A percentile compares a stretch with the other conserved stretches of the same genome.
Evolutionary conservation across 2,329 filamentous ascomycete species (phyloP).

Genomic region (Cryphonectria parasitica): DNA sequence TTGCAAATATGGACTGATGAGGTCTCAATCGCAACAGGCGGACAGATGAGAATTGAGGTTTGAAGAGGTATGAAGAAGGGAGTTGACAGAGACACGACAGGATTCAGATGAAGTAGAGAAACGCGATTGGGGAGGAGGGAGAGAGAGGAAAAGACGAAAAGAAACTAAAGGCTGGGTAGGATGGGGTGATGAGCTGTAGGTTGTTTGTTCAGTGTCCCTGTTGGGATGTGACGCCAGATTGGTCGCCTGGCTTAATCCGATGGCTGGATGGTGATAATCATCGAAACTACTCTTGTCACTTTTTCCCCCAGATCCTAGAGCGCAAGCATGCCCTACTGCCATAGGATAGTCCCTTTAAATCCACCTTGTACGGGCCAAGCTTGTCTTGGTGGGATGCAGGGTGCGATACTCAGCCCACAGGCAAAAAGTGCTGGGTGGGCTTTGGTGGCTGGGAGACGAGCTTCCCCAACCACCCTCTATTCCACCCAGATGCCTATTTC

Average conservation of each 20-base stretch:
- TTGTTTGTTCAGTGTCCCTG: constrained; percentile 10
- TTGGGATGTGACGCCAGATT: constrained; percentile 21
- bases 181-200: not conserved
- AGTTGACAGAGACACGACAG: not conserved
- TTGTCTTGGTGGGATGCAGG: not conserved
- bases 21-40: not conserved
- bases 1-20: not conserved
- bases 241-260: constrained; percentile 17
- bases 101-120: not conserved
- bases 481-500: constrained; percentile 15
- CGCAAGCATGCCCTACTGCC: not conserved
- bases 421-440: constrained; percentile 4
- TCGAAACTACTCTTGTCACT: not conserved
- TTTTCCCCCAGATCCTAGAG: not conserved
- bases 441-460: constrained; percentile 9
- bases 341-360: not conserved
- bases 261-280: constrained; percentile 23
- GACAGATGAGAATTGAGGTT: constrained; percentile 4
- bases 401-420: constrained; percentile 5
- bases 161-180: not conserved
- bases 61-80: constrained; percentile 2
- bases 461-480: constrained; percentile 15
- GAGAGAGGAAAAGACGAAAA: not conserved
- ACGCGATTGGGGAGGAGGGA: not conserved
- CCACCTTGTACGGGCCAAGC: not conserved